phyloP scores from a whole-genome alignment of 805 yeast species.

The Myxozyma monticola region DNA sequence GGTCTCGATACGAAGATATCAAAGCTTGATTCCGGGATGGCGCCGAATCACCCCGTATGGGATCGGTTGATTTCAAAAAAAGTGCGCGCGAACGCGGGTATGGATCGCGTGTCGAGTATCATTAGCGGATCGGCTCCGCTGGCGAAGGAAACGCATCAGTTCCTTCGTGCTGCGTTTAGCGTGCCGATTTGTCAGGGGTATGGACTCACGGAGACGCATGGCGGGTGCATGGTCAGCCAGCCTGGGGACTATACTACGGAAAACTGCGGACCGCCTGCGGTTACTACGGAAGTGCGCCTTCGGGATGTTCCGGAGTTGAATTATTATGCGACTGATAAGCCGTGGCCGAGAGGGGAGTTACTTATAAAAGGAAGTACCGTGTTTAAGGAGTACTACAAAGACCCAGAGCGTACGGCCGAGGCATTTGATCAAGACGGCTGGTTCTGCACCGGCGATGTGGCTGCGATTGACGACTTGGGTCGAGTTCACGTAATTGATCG shows the following conservation, averaged over 20 bases:
- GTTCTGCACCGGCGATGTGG: slow-evolving; percentile 54
- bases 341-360: slow-evolving; percentile 58
- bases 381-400: slow-evolving; percentile 57
- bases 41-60: slow-evolving; percentile 42
- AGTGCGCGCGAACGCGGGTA: slow-evolving; percentile 50
- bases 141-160: slow-evolving; percentile 58
- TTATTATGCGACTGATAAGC: slow-evolving; percentile 46
- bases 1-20: slow-evolving; percentile 46
- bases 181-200: slow-evolving; percentile 67
- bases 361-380: slow-evolving; percentile 65
- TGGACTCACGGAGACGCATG: slow-evolving; percentile 59
- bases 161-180: slow-evolving; percentile 61
- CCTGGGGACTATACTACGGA: slow-evolving; percentile 50
- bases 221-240: slow-evolving; percentile 37
- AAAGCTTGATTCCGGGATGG: slow-evolving; percentile 40
- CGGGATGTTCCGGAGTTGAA: slow-evolving; percentile 67
- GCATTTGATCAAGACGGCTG: slow-evolving; percentile 50
- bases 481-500: slow-evolving; percentile 65
- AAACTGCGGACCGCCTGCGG: slow-evolving; percentile 60
- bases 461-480: slow-evolving; percentile 52
- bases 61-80: slow-evolving; percentile 46
- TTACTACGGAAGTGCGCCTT: slow-evolving; percentile 58
- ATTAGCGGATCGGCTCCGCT: slow-evolving; percentile 72
- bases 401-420: slow-evolving; percentile 53
- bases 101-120: slow-evolving; percentile 45